Evolutionary conservation across 2,329 filamentous ascomycete genomes (phyloP), one percentile per base, ranked within the genome.

Genomic region (Phaeosphaeria sp.): DNA sequence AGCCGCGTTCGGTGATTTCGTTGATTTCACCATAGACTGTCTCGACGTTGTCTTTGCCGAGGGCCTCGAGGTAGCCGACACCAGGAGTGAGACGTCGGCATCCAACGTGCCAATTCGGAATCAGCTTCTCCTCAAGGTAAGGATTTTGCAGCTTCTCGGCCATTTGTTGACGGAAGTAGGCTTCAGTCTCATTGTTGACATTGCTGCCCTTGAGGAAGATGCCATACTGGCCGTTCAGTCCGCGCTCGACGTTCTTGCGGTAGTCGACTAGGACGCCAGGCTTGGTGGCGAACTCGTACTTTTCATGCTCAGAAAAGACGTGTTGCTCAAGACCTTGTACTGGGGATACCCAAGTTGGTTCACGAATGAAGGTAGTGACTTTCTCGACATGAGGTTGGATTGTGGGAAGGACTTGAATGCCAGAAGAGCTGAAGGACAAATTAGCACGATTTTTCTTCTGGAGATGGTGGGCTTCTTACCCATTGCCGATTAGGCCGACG

Each of bases 401-500:
- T 6, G 73, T 74, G 2, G 82, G 81, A 2, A 84, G 78, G 5
- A 87, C 78, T 66, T 87, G 85, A 3, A 84, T 80, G 0, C 81
- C 85, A 6, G 82, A 83, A 43, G 83, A 84, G 1, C 85, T 85
- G 47, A 77, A 43, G 3, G 20, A 20, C 3, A 22, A 18, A 13
- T 58, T 27, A 50, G 53, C 11, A 56, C 36, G 42, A 27, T 7
- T 9, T 10, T 17, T 21, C 1, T 9, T 10, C 6, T 3, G 21
- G 7, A 49, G 25, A 42, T 22, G n/a, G n/a, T 30, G 17, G 11
- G 30, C 41, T 6, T 22, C 62, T 67, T 67, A 78, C 67, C 78
- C 79, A 50, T 81, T 85, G 17, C 85, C 85, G 50, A 87, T 81
- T n/a, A 87, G 69, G 6, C 81, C 80, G 22, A 85, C 82, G 10